Conservation (phyloP, 116 monocot species). For the Iris pallida region DNA sequence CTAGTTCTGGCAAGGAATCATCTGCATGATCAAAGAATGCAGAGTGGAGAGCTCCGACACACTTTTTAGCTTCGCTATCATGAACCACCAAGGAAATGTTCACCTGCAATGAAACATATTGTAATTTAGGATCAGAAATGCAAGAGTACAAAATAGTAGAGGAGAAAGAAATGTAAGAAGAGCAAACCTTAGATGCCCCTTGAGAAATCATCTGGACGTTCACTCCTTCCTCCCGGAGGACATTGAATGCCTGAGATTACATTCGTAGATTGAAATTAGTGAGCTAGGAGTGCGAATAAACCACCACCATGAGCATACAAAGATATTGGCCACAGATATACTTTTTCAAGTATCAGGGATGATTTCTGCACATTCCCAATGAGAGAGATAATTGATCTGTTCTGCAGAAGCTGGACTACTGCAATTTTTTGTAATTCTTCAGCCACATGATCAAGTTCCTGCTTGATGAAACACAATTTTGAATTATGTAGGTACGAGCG, state of each 20-base stretch:
- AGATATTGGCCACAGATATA: constrained; percentile 5
- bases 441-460: constrained; percentile 94
- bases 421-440: constrained; percentile 93
- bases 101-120: constrained; percentile 33
- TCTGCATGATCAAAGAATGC: constrained; percentile 53
- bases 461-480: background rate
- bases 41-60: constrained; percentile 62
- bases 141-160: background rate
- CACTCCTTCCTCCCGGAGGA: constrained; percentile 56
- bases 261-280: background rate
- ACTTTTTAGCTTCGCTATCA: constrained; percentile 77
- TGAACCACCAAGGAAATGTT: constrained; percentile 88
- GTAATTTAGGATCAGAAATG: background rate
- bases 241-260: constrained; percentile 61
- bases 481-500: background rate
- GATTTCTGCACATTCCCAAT: constrained; percentile 92
- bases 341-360: constrained; percentile 80
- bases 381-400: constrained; percentile 86
- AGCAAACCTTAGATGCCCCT: constrained; percentile 81
- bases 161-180: background rate
- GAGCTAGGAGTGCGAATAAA: background rate
- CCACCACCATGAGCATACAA: no score
- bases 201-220: constrained; percentile 94
- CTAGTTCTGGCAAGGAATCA: no score
- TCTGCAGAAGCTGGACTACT: constrained; percentile 79